Base-by-base conservation (phyloP, 1,139 yeast genomes). In the Hansenula anomala region DNA sequence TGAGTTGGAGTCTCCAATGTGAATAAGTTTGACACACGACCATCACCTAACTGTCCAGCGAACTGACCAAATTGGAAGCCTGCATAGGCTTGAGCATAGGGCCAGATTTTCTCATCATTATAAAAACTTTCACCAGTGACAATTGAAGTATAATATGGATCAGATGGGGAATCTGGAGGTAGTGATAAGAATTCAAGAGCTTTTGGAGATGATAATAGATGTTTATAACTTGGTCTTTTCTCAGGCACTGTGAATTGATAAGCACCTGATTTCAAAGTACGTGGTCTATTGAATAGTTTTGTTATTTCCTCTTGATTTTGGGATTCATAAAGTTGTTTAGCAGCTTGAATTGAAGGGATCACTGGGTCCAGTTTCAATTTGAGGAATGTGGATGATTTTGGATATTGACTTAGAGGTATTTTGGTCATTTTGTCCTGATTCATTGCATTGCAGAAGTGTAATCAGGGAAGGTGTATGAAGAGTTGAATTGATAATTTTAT, bases 1-100 rank as follows among this genome's bases (percentile, higher is more conserved):
- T 40, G 37, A 6, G 26, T 22, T 11, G 58, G 45, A 37, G 67
- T 70, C 6, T 71, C 69, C 0, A 83, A 63, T 47, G 86, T 94
- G 61, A 90, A 89, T 36, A 92, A 64, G 54, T 84, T 87, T 9
- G 80, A 73, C 3, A 89, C 97, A 45, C 98, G 67, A 1, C 98
- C 98, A 58, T 92, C 98, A 5, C 98, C 98, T 47, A 92, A 66
- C 60, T 92, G 98, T 1, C 97, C 97, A 0, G 97, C 97, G 78
- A 92, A 92, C 49, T 75, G 79, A 4, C 98, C 97, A 66, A 92
- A 92, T 57, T 92, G 98, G 72, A 85, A 88, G 1, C 98, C 98
- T 1, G 97, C 96, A 59, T 92, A 92, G 0, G 94, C 87, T 59
- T 84, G 90, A 8, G 96, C 78, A 62, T 85, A 90, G 0, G 97